A percentile compares a stretch with the other conserved stretches of the same genome.
Evolutionary conservation across 1,284 basidiomycete genomes (phyloP).

Genomic region (Leccinum pallidistipes): DNA sequence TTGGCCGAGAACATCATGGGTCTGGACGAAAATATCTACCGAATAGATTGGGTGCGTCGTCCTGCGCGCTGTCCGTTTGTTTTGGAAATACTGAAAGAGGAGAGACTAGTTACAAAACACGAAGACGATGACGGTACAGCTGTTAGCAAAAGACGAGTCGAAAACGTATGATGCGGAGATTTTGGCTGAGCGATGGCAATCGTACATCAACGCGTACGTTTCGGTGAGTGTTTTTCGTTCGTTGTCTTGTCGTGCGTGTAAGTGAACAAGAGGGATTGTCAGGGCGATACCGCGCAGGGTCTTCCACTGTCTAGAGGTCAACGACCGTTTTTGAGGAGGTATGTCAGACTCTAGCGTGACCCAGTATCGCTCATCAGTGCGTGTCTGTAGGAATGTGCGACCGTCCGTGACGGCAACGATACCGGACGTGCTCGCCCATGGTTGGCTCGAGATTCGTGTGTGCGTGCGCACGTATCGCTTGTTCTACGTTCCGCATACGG

Average conservation of each 20-base stretch:
- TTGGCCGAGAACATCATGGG: conserved; percentile 83
- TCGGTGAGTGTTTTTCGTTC: conserved; percentile 51
- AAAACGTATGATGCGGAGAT: conserved; percentile 86
- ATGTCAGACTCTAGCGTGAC: conserved; percentile 21
- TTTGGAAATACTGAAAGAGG: conserved; percentile 9
- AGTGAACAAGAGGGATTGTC: conserved; percentile 1
- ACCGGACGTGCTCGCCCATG: conserved; percentile 51
- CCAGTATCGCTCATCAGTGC: background rate
- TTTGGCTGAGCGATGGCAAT: conserved; percentile 81
- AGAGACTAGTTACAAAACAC: conserved; percentile 60
- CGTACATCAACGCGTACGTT: conserved; percentile 88
- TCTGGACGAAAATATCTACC: conserved; percentile 89
- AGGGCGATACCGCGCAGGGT: conserved; percentile 56
- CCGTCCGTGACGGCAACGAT: conserved; percentile 34
- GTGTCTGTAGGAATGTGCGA: conserved; percentile 45
- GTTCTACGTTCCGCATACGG: conserved; percentile 77
- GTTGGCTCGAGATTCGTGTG: conserved; percentile 78
- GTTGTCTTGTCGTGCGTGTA: background rate
- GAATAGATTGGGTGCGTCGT: conserved; percentile 83
- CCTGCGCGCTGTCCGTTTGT: background rate
- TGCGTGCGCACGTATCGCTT: conserved; percentile 82
- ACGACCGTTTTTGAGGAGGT: conserved; percentile 78
- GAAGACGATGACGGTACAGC: conserved; percentile 78
- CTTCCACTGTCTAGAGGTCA: conserved; percentile 53
- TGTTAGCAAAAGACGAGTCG: conserved; percentile 89